Evolutionary conservation across 2,329 filamentous ascomycete species (phyloP).

Genomic region (Sclerotinia subarctica): DNA sequence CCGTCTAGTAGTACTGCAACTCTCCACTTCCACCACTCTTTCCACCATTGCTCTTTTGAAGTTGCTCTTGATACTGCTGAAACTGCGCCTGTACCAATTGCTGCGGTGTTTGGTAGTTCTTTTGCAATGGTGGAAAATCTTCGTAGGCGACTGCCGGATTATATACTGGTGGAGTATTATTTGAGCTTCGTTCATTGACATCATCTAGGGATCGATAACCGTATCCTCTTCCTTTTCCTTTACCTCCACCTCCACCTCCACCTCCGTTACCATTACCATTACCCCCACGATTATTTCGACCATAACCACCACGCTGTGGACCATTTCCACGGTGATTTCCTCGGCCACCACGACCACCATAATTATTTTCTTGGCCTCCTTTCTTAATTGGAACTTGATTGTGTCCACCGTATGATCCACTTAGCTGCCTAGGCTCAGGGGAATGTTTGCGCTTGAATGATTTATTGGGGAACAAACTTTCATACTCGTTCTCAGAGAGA

Average conservation of each 20-base stretch:
- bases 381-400: slow-evolving; percentile 37
- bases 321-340: slow-evolving; percentile 44
- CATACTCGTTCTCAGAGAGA: slow-evolving; percentile 58
- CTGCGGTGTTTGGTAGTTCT: slow-evolving; percentile 38
- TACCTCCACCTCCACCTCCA: slow-evolving; percentile 41
- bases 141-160: slow-evolving; percentile 38
- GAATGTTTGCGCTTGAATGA: slow-evolving; percentile 60
- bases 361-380: slow-evolving; percentile 35
- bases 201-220: slow-evolving; percentile 68
- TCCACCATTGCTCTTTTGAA: slow-evolving; percentile 33
- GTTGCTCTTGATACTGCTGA: slow-evolving; percentile 36
- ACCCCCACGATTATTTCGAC: slow-evolving; percentile 36
- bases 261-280: slow-evolving; percentile 25
- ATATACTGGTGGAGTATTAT: slow-evolving; percentile 38
- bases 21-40: slow-evolving; percentile 30
- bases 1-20: slow-evolving; percentile 34
- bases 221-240: slow-evolving; percentile 47
- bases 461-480: slow-evolving; percentile 60
- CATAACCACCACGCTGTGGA: slow-evolving; percentile 39
- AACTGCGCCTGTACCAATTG: slow-evolving; percentile 38
- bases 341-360: slow-evolving; percentile 37
- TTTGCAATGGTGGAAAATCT: slow-evolving; percentile 39
- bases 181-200: slow-evolving; percentile 48
- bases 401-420: slow-evolving; percentile 33
- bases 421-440: slow-evolving; percentile 41